Conservation (phyloP, 2,329 filamentous ascomycete species). For the Xylaria sp. region DNA sequence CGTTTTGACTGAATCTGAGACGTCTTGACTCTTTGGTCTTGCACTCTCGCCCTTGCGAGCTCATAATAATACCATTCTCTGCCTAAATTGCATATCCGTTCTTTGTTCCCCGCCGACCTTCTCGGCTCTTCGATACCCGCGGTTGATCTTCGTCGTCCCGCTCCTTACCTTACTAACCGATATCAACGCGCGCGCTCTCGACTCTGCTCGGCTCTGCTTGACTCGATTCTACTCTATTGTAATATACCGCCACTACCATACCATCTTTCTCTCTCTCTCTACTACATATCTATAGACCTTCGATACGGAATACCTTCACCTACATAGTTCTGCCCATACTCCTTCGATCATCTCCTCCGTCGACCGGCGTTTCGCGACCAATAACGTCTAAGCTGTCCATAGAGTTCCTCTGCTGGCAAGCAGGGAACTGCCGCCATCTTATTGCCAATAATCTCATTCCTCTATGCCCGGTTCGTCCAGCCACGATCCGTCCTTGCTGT, state of each 20-base stretch:
- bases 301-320: too few relatives aligned
- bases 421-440: conserved; percentile 32
- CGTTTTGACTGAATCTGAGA: conserved; percentile 1
- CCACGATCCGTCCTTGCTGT: conserved; percentile 29
- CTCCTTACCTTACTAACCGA: conserved; percentile 5
- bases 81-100: conserved; percentile 21
- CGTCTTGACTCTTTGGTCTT: neutral
- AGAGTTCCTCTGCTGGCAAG: conserved; percentile 33
- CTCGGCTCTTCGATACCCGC: conserved; percentile 14
- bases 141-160: conserved; percentile 14
- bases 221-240: neutral
- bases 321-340: conserved; percentile 2
- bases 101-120: conserved; percentile 17
- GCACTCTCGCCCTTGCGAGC: conserved; percentile 8
- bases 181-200: neutral
- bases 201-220: too few relatives aligned
- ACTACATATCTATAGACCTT: neutral
- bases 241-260: neutral
- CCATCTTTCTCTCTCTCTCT: neutral
- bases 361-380: conserved; percentile 8
- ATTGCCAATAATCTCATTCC: conserved; percentile 24
- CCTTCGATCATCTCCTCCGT: neutral
- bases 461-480: conserved; percentile 36
- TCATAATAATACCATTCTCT: conserved; percentile 25
- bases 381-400: conserved; percentile 20